Percentiles rank a stretch among this genome's conserved stretches.
Evolutionary conservation across 768 basidiomycete species (phyloP).

Genomic region (Hygrocybe coccinea): DNA sequence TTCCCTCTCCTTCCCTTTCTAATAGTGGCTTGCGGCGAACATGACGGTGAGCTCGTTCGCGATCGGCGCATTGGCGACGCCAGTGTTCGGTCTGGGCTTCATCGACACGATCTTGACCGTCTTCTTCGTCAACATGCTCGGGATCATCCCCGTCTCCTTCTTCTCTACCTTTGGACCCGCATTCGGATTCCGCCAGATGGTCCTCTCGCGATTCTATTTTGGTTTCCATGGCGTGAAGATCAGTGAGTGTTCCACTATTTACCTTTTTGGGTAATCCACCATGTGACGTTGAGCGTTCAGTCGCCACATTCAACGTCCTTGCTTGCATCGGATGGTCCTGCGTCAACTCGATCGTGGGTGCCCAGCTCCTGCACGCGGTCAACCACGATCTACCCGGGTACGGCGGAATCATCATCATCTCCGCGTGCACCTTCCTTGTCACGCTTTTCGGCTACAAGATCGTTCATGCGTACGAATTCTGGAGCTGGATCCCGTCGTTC

Average conservation of each 20-base stretch:
- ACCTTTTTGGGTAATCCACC: neutral
- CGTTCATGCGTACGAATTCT: slow-evolving; percentile 1
- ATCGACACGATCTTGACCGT: slow-evolving; percentile 2
- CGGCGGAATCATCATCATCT: neutral
- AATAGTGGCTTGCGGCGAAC: slow-evolving; percentile 3
- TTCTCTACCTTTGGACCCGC: slow-evolving; percentile 4
- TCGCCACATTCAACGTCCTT: neutral
- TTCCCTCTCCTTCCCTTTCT: neutral
- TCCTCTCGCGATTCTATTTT: slow-evolving; percentile 2
- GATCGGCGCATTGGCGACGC: slow-evolving; percentile 1
- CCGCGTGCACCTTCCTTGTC: neutral
- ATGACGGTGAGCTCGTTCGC: neutral
- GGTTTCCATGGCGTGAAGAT: slow-evolving; percentile 1
- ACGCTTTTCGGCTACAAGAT: slow-evolving; percentile 3
- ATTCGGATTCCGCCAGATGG: slow-evolving; percentile 3
- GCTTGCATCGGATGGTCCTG: neutral
- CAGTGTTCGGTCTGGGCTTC: slow-evolving; percentile 1
- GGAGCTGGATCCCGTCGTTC: slow-evolving; percentile 3
- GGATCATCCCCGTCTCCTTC: neutral
- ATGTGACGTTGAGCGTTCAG: neutral
- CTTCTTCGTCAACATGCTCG: slow-evolving; percentile 2
- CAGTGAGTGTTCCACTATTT: neutral
- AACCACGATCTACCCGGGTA: neutral
- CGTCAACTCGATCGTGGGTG: slow-evolving; percentile 1
- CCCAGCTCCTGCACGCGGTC: neutral